Percentiles rank a stretch among this genome's conserved stretches.
These are phyloP conservation scores for Ogataea methylovora DNA, from an alignment of 805 yeast genomes.

Conservation along the genomic window DNA sequence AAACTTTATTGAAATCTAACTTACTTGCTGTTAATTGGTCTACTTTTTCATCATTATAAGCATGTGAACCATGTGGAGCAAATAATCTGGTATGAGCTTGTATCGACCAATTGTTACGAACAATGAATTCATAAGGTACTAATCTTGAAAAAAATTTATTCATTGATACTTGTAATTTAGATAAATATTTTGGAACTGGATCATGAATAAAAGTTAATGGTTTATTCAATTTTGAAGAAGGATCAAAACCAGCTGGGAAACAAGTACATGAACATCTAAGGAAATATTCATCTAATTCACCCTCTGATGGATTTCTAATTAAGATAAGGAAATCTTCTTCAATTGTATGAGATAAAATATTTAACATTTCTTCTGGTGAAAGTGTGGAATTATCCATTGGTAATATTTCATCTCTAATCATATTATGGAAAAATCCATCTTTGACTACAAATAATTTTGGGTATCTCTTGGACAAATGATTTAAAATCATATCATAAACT, in stretches of 20 bases:
- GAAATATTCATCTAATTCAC: slow-evolving; percentile 44
- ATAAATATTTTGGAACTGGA: slow-evolving; percentile 64
- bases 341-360: slow-evolving; percentile 22
- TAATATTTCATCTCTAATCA: slow-evolving; percentile 31
- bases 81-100: slow-evolving; percentile 51
- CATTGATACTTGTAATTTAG: slow-evolving; percentile 55
- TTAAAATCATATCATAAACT: slow-evolving; percentile 8
- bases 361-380: slow-evolving; percentile 9
- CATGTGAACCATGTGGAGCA: slow-evolving; percentile 38
- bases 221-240: slow-evolving; percentile 40
- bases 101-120: slow-evolving; percentile 63
- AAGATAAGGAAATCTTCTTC: slow-evolving; percentile 62
- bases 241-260: slow-evolving; percentile 72
- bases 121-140: slow-evolving; percentile 46
- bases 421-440: slow-evolving; percentile 26
- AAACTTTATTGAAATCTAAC: slow-evolving; percentile 39
- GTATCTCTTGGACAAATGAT: slow-evolving; percentile 37
- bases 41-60: slow-evolving; percentile 26
- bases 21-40: slow-evolving; percentile 25
- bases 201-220: slow-evolving; percentile 56
- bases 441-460: slow-evolving; percentile 41
- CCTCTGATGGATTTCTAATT: slow-evolving; percentile 31
- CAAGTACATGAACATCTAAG: slow-evolving; percentile 50
- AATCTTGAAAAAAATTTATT: slow-evolving; percentile 54
- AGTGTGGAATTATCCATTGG: slow-evolving; percentile 21